Conservation (phyloP, 805 yeast species). For the Blastobotrys peoriensis region DNA sequence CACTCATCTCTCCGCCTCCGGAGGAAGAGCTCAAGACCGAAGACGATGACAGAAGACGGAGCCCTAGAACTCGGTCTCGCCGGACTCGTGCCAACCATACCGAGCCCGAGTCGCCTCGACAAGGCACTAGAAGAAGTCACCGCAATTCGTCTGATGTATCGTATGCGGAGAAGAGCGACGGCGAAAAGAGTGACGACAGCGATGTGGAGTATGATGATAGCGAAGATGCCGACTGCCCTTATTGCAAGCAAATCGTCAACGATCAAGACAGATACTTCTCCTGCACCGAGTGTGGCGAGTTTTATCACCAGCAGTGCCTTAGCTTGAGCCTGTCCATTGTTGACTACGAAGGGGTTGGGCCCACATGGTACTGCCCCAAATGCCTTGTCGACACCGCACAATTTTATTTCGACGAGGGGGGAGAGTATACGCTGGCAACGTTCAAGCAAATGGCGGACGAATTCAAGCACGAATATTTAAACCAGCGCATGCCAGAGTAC, state of each 20-base stretch:
- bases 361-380: slow-evolving; percentile 68
- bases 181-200: slow-evolving; percentile 7
- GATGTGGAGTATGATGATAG: slow-evolving; percentile 5
- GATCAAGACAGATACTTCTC: slow-evolving; percentile 11
- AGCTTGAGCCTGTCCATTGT: slow-evolving; percentile 45
- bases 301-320: slow-evolving; percentile 66
- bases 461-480: slow-evolving; percentile 42
- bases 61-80: neutral
- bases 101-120: neutral
- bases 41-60: neutral
- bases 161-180: neutral
- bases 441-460: slow-evolving; percentile 53
- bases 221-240: slow-evolving; percentile 2
- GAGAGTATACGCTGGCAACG: slow-evolving; percentile 49
- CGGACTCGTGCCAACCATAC: neutral
- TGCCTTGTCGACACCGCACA: slow-evolving; percentile 85
- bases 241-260: neutral
- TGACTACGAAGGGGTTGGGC: slow-evolving; percentile 33
- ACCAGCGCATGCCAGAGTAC: slow-evolving; percentile 9
- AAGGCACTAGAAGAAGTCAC: neutral
- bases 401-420: slow-evolving; percentile 77
- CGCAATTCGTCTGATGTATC: neutral
- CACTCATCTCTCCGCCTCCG: neutral
- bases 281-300: slow-evolving; percentile 71
- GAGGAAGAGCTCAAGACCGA: slow-evolving; percentile 1